Percentiles rank a stretch among this genome's conserved stretches.
phyloP scores from a whole-genome alignment of 23 red algal genomes.

The Chondrus crispus region DNA sequence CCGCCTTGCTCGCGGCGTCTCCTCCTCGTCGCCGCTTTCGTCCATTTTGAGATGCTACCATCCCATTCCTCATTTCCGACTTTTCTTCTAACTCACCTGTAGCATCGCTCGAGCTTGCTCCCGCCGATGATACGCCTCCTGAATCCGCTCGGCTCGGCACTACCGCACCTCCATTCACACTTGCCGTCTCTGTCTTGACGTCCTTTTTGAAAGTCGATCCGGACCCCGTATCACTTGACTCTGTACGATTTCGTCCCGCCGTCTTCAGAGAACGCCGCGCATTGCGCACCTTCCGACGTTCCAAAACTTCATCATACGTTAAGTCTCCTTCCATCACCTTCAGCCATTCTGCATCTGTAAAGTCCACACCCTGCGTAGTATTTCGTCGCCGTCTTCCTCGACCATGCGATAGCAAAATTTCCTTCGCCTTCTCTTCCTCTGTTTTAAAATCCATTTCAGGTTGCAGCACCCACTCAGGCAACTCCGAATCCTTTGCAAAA shows the following conservation, averaged over 20 bases:
- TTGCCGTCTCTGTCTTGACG: no score
- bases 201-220: no score
- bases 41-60: no score
- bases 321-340: constrained; percentile 57
- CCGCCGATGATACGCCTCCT: no score
- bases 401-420: constrained; percentile 52
- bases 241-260: background rate
- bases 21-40: no score
- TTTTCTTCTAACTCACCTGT: no score
- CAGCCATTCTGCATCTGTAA: constrained; percentile 71
- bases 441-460: constrained; percentile 62
- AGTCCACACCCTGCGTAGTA: constrained; percentile 31
- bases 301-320: constrained; percentile 43
- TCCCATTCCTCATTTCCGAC: no score
- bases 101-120: no score
- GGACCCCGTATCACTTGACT: no score
- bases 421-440: constrained; percentile 59
- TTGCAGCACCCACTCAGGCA: constrained; percentile 73
- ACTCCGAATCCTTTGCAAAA: constrained; percentile 50
- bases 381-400: constrained; percentile 58
- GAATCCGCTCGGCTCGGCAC: no score
- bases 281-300: constrained; percentile 25
- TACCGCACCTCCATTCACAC: no score
- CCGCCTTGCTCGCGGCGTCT: no score
- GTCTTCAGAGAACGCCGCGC: background rate